Percentiles rank a stretch among this genome's conserved stretches.
phyloP scores from a whole-genome alignment of 2,329 filamentous ascomycete species.

The Penicillium crustosum region DNA sequence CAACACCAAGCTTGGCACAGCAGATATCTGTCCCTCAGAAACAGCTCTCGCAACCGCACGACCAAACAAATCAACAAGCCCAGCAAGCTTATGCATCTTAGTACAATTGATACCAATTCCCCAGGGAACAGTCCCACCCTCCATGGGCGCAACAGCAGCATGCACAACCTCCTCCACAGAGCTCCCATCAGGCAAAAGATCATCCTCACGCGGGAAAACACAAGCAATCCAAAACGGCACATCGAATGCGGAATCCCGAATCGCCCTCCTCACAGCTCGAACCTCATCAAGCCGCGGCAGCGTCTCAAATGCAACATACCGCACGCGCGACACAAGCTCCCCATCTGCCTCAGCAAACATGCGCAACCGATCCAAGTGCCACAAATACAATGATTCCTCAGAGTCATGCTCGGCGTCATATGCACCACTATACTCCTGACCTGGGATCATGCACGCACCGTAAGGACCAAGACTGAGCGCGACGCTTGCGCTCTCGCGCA shows the following conservation, averaged over 20 bases:
- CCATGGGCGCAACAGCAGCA: constrained; percentile 35
- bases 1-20: constrained; percentile 56
- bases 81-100: constrained; percentile 35
- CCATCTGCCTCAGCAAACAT: constrained; percentile 50
- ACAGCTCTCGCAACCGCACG: constrained; percentile 9
- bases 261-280: constrained; percentile 48
- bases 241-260: constrained; percentile 25
- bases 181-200: constrained; percentile 59
- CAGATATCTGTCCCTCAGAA: constrained; percentile 6
- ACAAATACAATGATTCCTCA: constrained; percentile 50
- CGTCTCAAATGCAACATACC: constrained; percentile 65
- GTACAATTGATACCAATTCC: constrained; percentile 69
- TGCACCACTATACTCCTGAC: constrained; percentile 62
- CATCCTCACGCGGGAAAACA: constrained; percentile 58
- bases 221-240: constrained; percentile 62
- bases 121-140: constrained; percentile 48
- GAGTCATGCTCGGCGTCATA: constrained; percentile 56
- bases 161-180: constrained; percentile 45
- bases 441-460: constrained; percentile 64
- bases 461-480: constrained; percentile 66
- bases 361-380: constrained; percentile 58
- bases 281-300: constrained; percentile 64
- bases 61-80: constrained; percentile 25
- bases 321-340: constrained; percentile 39
- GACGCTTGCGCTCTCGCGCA: constrained; percentile 14